Percentiles rank a stretch among this genome's conserved stretches.
phyloP scores from a whole-genome alignment of 139 green algal species.

The Chlorella sp. region DNA sequence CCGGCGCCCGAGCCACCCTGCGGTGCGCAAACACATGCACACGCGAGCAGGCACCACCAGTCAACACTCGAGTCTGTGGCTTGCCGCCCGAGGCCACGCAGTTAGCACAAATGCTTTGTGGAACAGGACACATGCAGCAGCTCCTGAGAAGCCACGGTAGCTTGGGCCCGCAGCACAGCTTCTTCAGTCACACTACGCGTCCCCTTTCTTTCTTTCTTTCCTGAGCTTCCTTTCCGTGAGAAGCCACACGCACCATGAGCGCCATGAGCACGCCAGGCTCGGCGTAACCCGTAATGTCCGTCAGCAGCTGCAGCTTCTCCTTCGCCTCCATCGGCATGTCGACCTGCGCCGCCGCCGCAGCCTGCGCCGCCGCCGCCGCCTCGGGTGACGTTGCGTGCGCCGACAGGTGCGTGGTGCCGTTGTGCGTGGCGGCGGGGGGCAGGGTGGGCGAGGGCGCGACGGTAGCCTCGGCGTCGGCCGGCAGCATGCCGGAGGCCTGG shows the following conservation, averaged over 20 bases:
- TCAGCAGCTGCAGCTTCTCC: conserved; percentile 29
- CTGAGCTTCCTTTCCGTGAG: neutral
- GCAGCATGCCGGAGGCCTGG: too few relatives aligned
- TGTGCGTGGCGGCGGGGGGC: neutral
- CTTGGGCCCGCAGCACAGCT: too few relatives aligned
- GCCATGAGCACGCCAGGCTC: conserved; percentile 26
- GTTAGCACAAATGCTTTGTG: too few relatives aligned
- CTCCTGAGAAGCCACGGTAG: too few relatives aligned
- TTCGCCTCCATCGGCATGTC: neutral
- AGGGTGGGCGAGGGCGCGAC: neutral
- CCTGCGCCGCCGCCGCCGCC: too few relatives aligned
- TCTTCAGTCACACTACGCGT: too few relatives aligned
- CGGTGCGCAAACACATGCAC: too few relatives aligned
- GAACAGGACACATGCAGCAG: too few relatives aligned
- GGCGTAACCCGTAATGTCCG: conserved; percentile 16
- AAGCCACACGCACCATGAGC: conserved; percentile 58
- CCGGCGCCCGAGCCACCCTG: neutral
- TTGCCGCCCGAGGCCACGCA: too few relatives aligned
- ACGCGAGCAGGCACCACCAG: too few relatives aligned
- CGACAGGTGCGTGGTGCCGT: neutral
- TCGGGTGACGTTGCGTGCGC: neutral
- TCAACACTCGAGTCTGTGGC: too few relatives aligned
- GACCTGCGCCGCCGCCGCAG: neutral
- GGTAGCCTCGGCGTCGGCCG: too few relatives aligned
- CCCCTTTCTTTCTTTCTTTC: neutral